phyloP scores from a whole-genome alignment of 441 rosid species.

The Cnidoscolus chayamansa region DNA sequence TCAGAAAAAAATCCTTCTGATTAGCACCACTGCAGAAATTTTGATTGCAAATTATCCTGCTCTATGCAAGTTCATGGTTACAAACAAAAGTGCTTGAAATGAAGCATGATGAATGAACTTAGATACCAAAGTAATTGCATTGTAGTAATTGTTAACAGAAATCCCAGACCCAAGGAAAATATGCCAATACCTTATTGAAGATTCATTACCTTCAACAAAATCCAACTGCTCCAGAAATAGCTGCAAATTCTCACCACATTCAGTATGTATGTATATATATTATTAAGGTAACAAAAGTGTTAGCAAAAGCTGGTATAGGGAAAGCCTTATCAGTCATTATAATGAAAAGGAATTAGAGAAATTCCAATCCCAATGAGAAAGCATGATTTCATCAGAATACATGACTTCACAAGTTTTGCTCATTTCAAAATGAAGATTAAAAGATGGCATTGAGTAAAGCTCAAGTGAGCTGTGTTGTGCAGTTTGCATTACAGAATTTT shows the following conservation, averaged over 20 bases:
- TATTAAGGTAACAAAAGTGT: neutral
- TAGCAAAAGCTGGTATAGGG: neutral
- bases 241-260: constrained; percentile 36
- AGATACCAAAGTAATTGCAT: neutral
- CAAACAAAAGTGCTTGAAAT: constrained; percentile 3
- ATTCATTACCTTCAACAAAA: constrained; percentile 68
- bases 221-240: constrained; percentile 94
- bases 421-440: constrained; percentile 10
- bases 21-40: constrained; percentile 10
- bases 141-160: neutral
- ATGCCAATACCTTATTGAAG: constrained; percentile 60
- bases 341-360: neutral
- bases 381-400: neutral
- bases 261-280: too few relatives aligned
- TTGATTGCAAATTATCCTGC: neutral
- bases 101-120: neutral
- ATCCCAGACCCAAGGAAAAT: constrained; percentile 8
- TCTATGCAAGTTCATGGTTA: neutral
- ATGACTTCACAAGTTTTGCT: neutral
- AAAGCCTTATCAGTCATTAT: neutral
- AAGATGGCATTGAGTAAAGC: neutral
- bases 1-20: neutral
- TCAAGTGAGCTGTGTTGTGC: neutral
- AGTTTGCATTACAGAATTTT: neutral
- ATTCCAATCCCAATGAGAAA: constrained; percentile 6